Base-by-base conservation (phyloP, 2,329 filamentous ascomycete genomes). In the Colletotrichum coccodes region DNA sequence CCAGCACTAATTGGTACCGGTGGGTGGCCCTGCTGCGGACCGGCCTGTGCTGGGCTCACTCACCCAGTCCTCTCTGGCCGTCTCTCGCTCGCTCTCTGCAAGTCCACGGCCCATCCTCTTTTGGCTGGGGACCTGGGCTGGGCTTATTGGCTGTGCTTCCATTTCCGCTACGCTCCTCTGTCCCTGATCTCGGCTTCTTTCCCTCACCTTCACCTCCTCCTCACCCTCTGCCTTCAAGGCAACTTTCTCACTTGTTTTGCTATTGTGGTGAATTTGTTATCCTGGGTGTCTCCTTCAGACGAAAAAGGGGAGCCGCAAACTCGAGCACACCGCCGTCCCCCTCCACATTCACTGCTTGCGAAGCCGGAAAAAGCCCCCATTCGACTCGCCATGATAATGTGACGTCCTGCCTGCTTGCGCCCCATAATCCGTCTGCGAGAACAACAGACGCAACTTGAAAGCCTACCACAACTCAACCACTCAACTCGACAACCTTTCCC, bases 331-430 rank as follows among this genome's bases (percentile, higher is more conserved):
- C 56, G 9, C 40, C 56, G 38, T 34, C 28, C 34, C 56, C 16
- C 30, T 67, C 30, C 28, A 53, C 67, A 38, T 60, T 47, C 38
- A 68, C 64, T 54, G 52, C 60, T 40, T 47, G 58, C 53, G 54
- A 68, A 47, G 32, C 57, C 47, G 53, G 53, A 50, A 60, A 47
- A 59, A 36, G 28, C 28, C 50, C 34, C 52, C 23, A 38, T 40
- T 49, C 64, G 23, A 57, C 64, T 52, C 32, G 52, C 63, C 57
- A 67, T 70, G 59, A 53, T 49, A 38, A 65, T 65, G 60, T 70
- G 68, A 70, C 68, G 68, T 70, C 65, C 68, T 70, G 65, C 54
- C 60, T 49, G 47, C 42, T 63, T 36, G 50, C 57, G 67, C 46
- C 53, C 64, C 68, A 70, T 63, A 64, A 57, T 49, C 64, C 64